A percentile compares a stretch with the other conserved stretches of the same genome.
phyloP scores from a whole-genome alignment of 2,329 filamentous ascomycete genomes.

The Scytalidium sp. region DNA sequence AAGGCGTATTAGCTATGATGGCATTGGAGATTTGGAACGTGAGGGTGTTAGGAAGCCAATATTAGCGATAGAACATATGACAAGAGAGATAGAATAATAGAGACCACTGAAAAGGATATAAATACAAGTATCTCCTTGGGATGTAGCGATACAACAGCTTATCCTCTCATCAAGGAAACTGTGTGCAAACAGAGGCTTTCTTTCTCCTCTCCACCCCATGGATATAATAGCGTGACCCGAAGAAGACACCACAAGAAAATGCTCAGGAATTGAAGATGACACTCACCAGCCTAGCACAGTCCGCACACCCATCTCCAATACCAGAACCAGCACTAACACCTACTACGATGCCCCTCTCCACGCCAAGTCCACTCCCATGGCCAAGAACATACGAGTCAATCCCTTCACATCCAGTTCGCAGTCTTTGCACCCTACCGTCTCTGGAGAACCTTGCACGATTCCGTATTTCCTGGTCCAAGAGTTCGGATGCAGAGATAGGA shows the following conservation, averaged over 20 bases:
- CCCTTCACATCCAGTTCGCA: conserved; percentile 20
- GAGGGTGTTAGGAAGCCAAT: too few species aligned
- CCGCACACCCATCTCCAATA: conserved; percentile 2
- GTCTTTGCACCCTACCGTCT: conserved; percentile 8
- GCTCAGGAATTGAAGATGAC: background rate
- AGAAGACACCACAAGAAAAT: conserved; percentile 1
- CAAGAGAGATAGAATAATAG: too few species aligned
- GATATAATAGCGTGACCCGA: too few species aligned
- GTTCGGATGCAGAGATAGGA: conserved; percentile 19
- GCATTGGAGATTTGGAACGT: too few species aligned
- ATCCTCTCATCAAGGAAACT: too few species aligned
- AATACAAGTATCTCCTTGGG: too few species aligned
- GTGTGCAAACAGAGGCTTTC: too few species aligned
- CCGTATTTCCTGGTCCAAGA: conserved; percentile 19
- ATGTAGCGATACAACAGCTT: too few species aligned
- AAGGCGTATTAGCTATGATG: background rate
- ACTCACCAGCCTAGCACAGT: conserved; percentile 24
- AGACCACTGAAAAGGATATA: too few species aligned
- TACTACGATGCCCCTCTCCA: conserved; percentile 19
- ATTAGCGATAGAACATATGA: too few species aligned
- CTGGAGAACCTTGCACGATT: conserved; percentile 14
- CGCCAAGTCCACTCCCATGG: conserved; percentile 5
- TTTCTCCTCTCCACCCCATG: too few species aligned
- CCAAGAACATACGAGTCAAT: conserved; percentile 23
- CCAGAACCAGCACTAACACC: conserved; percentile 22